phyloP scores from a whole-genome alignment of 768 basidiomycete species.

The Phylloporus sp. region DNA sequence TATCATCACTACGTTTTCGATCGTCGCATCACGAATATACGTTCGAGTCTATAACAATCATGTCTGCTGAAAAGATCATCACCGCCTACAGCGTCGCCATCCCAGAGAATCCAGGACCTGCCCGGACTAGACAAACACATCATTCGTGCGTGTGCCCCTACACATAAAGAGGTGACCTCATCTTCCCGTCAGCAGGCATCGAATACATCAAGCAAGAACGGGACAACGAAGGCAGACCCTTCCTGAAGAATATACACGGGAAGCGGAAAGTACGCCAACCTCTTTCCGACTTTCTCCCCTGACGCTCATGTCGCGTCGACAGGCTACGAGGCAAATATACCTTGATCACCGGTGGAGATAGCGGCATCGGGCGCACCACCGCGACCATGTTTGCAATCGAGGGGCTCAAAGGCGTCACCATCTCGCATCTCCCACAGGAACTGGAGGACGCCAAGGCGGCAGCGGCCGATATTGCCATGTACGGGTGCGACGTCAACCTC shows the following conservation, averaged over 20 bases:
- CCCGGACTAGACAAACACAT: too few relatives aligned
- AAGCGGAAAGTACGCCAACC: constrained; percentile 42
- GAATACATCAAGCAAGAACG: constrained; percentile 41
- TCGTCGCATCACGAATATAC: too few relatives aligned
- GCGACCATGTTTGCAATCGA: constrained; percentile 50
- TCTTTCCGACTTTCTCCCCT: too few relatives aligned
- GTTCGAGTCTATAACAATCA: too few relatives aligned
- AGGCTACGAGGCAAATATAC: constrained; percentile 6
- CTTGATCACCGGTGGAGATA: constrained; percentile 35
- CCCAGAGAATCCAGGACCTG: background rate
- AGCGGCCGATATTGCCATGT: constrained; percentile 41
- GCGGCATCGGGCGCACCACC: constrained; percentile 48
- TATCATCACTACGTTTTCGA: background rate
- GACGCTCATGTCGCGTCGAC: too few relatives aligned
- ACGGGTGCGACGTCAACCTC: constrained; percentile 34
- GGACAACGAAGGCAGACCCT: constrained; percentile 48
- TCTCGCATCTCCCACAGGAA: constrained; percentile 53
- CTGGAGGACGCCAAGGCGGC: constrained; percentile 48
- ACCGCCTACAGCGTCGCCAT: background rate
- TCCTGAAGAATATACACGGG: too few relatives aligned
- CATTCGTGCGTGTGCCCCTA: too few relatives aligned
- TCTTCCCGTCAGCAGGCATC: constrained; percentile 30
- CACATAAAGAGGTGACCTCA: too few relatives aligned
- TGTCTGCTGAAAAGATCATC: constrained; percentile 18
- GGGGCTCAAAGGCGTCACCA: constrained; percentile 47